Conservation (phyloP, 2,329 filamentous ascomycete species). For the Elsinoe fawcettii region DNA sequence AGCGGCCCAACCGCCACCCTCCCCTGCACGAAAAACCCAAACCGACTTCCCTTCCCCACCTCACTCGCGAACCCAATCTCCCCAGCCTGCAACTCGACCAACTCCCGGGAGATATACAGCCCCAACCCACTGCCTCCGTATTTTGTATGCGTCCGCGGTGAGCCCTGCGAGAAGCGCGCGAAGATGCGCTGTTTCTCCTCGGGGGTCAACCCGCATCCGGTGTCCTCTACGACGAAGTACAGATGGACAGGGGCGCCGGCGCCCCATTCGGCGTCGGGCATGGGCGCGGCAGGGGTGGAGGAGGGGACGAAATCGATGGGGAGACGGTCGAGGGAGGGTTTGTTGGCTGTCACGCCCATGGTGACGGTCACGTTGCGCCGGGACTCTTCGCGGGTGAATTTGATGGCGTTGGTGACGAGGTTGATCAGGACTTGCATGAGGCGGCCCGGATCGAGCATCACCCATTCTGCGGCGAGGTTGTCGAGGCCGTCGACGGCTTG, state of each 20-base stretch:
- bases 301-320: constrained; percentile 21
- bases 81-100: constrained; percentile 8
- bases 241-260: constrained; percentile 29
- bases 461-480: constrained; percentile 20
- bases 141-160: constrained; percentile 57
- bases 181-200: constrained; percentile 47
- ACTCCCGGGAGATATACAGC: constrained; percentile 57
- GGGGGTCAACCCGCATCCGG: constrained; percentile 32
- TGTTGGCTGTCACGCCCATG: constrained; percentile 15
- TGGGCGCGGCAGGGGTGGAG: constrained; percentile 15
- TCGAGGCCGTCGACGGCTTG: constrained; percentile 11
- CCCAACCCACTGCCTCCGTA: constrained; percentile 65
- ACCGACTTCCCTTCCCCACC: constrained; percentile 1
- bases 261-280: constrained; percentile 19
- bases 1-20: neutral
- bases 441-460: constrained; percentile 25
- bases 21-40: constrained; percentile 10
- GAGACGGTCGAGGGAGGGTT: constrained; percentile 20
- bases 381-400: constrained; percentile 20
- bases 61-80: constrained; percentile 12
- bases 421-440: constrained; percentile 29
- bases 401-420: constrained; percentile 24
- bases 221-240: constrained; percentile 32
- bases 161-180: constrained; percentile 61
- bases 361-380: constrained; percentile 14